Percentiles rank a stretch among this genome's conserved stretches.
Evolutionary conservation across 2,329 filamentous ascomycete species (phyloP).

Genomic region (Fusarium redolens): DNA sequence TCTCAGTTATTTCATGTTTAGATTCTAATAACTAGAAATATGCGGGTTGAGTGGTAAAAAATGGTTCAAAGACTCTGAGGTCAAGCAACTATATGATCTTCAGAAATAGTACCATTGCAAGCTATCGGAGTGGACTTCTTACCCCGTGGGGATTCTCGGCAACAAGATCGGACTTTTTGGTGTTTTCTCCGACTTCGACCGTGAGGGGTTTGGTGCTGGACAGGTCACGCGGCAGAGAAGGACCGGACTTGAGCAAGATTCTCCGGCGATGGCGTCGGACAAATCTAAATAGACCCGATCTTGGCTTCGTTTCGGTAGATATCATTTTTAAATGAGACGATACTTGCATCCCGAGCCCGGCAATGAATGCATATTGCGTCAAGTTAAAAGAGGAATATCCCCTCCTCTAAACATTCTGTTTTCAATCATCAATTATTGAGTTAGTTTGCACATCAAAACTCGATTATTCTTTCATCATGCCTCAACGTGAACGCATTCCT

Average conservation of each 20-base stretch:
- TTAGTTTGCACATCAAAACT: background rate
- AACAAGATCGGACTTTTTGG: background rate
- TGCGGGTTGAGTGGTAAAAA: accelerated
- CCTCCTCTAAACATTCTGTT: background rate
- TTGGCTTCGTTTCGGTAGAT: background rate
- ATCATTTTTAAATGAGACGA: background rate
- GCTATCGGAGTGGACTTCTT: background rate
- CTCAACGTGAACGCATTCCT: conserved; percentile 48
- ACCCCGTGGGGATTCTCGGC: background rate
- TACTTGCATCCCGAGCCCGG: background rate
- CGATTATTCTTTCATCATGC: conserved; percentile 18
- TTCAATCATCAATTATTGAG: background rate
- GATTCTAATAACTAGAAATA: accelerated
- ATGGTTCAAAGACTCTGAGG: accelerated
- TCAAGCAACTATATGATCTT: background rate
- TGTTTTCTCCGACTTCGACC: background rate
- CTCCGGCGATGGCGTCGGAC: background rate
- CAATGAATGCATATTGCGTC: background rate
- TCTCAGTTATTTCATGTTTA: background rate
- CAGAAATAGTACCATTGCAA: background rate
- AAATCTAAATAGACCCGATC: background rate
- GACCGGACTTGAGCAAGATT: background rate
- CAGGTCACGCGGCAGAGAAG: background rate
- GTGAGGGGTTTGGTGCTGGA: background rate
- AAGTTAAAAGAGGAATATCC: background rate